These are phyloP conservation scores for Mortierella sp. DNA, from an alignment of 371 early-diverging fungal species.

Conservation along the genomic window DNA sequence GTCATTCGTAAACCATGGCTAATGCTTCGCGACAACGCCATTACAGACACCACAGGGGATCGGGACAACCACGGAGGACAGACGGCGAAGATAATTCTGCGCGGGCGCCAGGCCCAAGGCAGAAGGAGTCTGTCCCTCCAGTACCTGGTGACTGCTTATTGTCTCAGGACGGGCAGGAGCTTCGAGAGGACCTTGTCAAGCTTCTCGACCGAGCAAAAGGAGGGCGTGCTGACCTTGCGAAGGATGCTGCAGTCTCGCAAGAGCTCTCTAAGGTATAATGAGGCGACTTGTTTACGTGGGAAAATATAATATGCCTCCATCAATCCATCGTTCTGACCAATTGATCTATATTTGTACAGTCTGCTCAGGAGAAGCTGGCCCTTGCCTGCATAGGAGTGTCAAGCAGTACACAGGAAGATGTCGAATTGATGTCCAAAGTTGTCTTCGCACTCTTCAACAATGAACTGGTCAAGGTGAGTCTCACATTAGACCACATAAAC, in stretches of 20 bases:
- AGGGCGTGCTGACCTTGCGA: background rate
- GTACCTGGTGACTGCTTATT: background rate
- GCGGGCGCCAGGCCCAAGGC: slow-evolving; percentile 7
- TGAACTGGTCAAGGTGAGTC: slow-evolving; percentile 40
- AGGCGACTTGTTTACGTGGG: background rate
- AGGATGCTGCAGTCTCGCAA: slow-evolving; percentile 7
- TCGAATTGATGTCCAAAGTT: slow-evolving; percentile 30
- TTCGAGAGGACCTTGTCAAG: slow-evolving; percentile 18
- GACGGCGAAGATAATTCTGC: slow-evolving; percentile 11
- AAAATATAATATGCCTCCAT: background rate
- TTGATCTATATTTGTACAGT: background rate
- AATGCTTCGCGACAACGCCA: slow-evolving; percentile 34
- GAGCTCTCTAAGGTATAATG: slow-evolving; percentile 27
- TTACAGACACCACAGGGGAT: slow-evolving; percentile 33
- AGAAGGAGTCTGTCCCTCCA: background rate
- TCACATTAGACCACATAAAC: too few species aligned
- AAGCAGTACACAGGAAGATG: slow-evolving; percentile 10
- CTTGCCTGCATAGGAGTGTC: slow-evolving; percentile 22
- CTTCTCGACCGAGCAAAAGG: slow-evolving; percentile 27
- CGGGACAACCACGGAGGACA: slow-evolving; percentile 4
- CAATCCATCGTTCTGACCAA: background rate
- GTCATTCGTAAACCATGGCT: slow-evolving; percentile 18
- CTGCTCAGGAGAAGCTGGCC: slow-evolving; percentile 24
- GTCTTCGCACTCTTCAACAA: slow-evolving; percentile 40
- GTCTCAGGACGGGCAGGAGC: background rate